A percentile compares a stretch with the other conserved stretches of the same genome.
Evolutionary conservation across 2,329 filamentous ascomycete species (phyloP).

Genomic region (Juglanconis sp.): DNA sequence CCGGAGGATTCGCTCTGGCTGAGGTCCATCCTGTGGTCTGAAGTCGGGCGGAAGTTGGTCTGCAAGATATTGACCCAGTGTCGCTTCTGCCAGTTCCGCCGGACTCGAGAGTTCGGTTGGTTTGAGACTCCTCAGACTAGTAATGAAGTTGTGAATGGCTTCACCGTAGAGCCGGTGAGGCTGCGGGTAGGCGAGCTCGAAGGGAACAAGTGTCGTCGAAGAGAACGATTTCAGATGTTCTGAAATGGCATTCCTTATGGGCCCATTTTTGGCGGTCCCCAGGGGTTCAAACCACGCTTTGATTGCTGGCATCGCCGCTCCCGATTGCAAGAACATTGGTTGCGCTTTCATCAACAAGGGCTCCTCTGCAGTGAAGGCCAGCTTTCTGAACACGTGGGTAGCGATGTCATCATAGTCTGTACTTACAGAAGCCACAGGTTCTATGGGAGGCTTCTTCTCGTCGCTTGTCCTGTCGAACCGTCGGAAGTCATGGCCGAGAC

Average conservation of each 20-base stretch:
- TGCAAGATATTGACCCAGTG: background rate
- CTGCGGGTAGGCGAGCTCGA: conserved; percentile 17
- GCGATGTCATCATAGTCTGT: conserved; percentile 1
- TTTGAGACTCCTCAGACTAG: background rate
- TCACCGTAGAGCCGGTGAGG: background rate
- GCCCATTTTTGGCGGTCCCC: background rate
- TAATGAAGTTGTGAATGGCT: conserved; percentile 1
- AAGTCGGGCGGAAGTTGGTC: background rate
- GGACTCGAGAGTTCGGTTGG: background rate
- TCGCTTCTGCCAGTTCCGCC: background rate
- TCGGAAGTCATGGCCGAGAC: background rate
- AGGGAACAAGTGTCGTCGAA: conserved; percentile 1
- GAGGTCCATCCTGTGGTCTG: too few species aligned
- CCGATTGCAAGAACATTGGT: background rate
- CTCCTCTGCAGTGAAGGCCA: conserved; percentile 1
- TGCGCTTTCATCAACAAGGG: conserved; percentile 11
- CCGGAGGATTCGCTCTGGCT: conserved; percentile 42
- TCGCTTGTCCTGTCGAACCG: background rate
- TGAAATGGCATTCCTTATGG: background rate
- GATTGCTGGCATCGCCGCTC: conserved; percentile 1
- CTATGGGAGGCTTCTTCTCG: background rate
- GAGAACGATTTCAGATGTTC: conserved; percentile 5
- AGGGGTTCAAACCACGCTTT: conserved; percentile 12
- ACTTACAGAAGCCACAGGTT: background rate
- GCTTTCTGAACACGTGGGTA: background rate